A percentile compares a stretch with the other conserved stretches of the same genome.
Conservation (phyloP, 164 flowering plant genomes). For the Houttuynia cordata region DNA sequence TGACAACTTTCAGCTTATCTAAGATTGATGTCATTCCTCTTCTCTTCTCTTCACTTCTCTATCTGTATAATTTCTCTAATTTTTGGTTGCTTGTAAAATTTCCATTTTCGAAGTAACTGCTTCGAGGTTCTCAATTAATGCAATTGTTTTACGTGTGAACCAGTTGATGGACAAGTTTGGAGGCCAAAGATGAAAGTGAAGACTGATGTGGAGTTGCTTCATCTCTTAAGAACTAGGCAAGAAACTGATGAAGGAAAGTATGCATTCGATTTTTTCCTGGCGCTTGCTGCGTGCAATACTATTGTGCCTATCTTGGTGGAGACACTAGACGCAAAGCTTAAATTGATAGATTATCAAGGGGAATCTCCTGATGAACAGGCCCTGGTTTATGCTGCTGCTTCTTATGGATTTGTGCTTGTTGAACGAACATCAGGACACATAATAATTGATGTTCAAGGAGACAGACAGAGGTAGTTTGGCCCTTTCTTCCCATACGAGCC, state of each 20-base stretch:
- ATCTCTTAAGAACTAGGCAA: conserved; percentile 29
- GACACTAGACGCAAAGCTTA: conserved; percentile 43
- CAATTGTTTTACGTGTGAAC: conserved; percentile 3
- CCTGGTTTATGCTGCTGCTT: conserved; percentile 91
- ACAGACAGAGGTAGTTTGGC: conserved; percentile 18
- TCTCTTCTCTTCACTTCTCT: too few species aligned
- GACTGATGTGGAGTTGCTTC: conserved; percentile 45
- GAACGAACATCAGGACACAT: conserved; percentile 95
- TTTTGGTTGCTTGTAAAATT: too few species aligned
- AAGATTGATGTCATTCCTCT: neutral
- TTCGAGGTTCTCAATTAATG: neutral
- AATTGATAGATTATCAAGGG: conserved; percentile 84
- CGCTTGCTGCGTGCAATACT: conserved; percentile 95
- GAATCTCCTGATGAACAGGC: conserved; percentile 99
- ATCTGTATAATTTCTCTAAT: too few species aligned
- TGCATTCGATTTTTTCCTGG: conserved; percentile 69
- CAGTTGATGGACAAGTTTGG: conserved; percentile 54
- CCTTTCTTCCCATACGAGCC: neutral
- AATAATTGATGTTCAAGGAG: conserved; percentile 42
- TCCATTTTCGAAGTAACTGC: too few species aligned
- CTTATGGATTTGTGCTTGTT: conserved; percentile 82
- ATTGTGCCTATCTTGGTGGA: conserved; percentile 70
- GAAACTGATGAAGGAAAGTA: conserved; percentile 33
- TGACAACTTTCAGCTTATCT: neutral
- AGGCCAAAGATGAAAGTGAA: conserved; percentile 81